Percentiles rank a stretch among this genome's conserved stretches.
These are phyloP conservation scores for Collybia sordida DNA, from an alignment of 768 basidiomycete genomes.

Conservation along the genomic window DNA sequence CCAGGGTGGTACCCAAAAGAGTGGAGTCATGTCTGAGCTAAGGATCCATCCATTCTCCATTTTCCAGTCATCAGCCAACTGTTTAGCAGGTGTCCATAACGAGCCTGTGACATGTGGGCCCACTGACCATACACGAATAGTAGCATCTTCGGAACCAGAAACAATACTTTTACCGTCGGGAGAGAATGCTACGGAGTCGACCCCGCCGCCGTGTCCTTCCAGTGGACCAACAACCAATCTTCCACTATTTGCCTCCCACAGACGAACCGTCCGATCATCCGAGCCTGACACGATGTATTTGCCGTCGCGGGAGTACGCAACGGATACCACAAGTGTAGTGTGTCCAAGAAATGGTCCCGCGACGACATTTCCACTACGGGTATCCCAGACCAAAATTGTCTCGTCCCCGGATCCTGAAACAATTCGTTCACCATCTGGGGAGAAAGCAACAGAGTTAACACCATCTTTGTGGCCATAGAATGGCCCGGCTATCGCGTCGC, in stretches of 20 bases:
- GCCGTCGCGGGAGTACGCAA: neutral
- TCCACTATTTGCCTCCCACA: constrained; percentile 21
- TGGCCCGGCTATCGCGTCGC: no score
- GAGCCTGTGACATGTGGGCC: constrained; percentile 2
- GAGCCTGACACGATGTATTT: neutral
- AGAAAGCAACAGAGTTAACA: constrained; percentile 3
- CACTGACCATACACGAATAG: constrained; percentile 28
- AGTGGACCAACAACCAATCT: constrained; percentile 17
- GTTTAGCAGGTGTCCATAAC: neutral
- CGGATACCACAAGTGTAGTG: neutral
- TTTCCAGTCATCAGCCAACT: constrained; percentile 3
- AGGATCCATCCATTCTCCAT: constrained; percentile 12
- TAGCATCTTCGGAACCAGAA: constrained; percentile 24
- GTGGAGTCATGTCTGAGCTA: constrained; percentile 5
- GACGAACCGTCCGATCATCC: constrained; percentile 19
- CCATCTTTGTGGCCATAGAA: neutral
- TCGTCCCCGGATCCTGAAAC: constrained; percentile 3
- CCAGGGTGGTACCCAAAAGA: constrained; percentile 22
- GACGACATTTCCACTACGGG: neutral
- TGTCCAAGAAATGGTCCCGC: neutral
- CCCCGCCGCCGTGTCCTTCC: constrained; percentile 12
- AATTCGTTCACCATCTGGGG: constrained; percentile 3
- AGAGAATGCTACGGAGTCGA: constrained; percentile 45
- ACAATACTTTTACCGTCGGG: constrained; percentile 33
- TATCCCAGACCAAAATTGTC: constrained; percentile 3